Evolutionary conservation across 768 basidiomycete genomes (phyloP).

Genomic region (Hygrophorus pudorinus): DNA sequence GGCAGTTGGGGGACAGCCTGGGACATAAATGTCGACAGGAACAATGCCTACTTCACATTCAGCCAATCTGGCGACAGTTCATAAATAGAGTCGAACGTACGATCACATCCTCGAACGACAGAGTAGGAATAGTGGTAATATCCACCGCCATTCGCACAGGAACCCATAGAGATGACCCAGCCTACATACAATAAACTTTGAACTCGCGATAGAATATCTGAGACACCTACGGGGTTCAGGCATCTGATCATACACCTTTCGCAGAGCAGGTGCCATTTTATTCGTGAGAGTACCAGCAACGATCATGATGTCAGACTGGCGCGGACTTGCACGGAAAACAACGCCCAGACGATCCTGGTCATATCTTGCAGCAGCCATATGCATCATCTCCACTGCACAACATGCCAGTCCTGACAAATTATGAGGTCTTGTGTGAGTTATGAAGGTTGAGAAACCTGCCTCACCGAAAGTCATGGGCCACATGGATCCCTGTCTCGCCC

Average conservation of each 20-base stretch:
- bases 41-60: slow-evolving; percentile 60
- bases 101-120: slow-evolving; percentile 96
- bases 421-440: neutral
- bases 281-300: slow-evolving; percentile 98
- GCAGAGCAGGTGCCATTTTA: slow-evolving; percentile 98
- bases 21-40: slow-evolving; percentile 97
- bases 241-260: slow-evolving; percentile 98
- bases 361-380: slow-evolving; percentile 98
- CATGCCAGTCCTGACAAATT: slow-evolving; percentile 74
- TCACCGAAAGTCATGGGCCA: slow-evolving; percentile 98
- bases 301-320: slow-evolving; percentile 98
- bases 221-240: slow-evolving; percentile 76
- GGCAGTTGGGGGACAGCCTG: slow-evolving; percentile 91
- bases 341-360: slow-evolving; percentile 97
- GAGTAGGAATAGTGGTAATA: slow-evolving; percentile 99
- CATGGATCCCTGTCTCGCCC: slow-evolving; percentile 96
- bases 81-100: slow-evolving; percentile 34
- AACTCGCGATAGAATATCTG: neutral
- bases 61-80: neutral
- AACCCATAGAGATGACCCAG: slow-evolving; percentile 99
- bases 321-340: slow-evolving; percentile 97
- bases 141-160: slow-evolving; percentile 96
- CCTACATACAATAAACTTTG: slow-evolving; percentile 28
- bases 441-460: slow-evolving; percentile 8
- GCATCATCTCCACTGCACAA: slow-evolving; percentile 99